Evolutionary conservation across 2,329 filamentous ascomycete genomes (phyloP).

Genomic region (Apiospora pterosperma): DNA sequence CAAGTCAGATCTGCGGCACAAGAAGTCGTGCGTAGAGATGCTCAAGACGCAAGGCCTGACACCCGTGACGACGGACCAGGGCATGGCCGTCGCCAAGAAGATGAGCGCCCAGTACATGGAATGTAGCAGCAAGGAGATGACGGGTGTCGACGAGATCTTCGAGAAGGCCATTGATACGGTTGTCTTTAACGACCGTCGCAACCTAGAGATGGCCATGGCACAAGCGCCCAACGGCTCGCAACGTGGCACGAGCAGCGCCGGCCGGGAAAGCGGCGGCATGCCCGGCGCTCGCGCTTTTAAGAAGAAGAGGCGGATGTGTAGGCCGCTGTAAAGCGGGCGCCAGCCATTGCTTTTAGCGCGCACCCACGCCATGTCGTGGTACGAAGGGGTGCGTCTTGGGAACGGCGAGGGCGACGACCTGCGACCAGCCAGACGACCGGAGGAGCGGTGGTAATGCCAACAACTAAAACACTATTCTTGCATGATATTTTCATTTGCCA

Average conservation of each 20-base stretch:
- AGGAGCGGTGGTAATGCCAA: constrained; percentile 2
- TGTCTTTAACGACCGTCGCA: constrained; percentile 74
- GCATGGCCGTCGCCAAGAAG: constrained; percentile 79
- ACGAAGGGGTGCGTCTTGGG: constrained; percentile 1
- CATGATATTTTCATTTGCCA: background rate
- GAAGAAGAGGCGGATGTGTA: constrained; percentile 83
- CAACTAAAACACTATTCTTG: background rate
- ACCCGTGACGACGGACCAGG: constrained; percentile 89
- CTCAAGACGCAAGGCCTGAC: constrained; percentile 97
- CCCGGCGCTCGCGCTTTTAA: constrained; percentile 50
- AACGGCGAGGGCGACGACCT: constrained; percentile 5
- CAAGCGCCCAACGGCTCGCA: constrained; percentile 25
- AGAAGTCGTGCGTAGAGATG: constrained; percentile 96
- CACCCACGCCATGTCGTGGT: constrained; percentile 9
- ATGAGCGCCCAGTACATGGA: constrained; percentile 97
- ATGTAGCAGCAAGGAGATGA: constrained; percentile 97
- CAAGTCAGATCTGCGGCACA: constrained; percentile 93
- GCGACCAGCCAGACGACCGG: constrained; percentile 3
- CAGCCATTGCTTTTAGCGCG: constrained; percentile 5
- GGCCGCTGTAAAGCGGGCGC: constrained; percentile 59
- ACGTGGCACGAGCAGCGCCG: constrained; percentile 20
- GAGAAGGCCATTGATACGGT: constrained; percentile 86
- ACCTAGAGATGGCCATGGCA: constrained; percentile 47
- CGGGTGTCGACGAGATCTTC: constrained; percentile 94
- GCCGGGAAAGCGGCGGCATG: constrained; percentile 33